Evolutionary conservation across 1,139 yeast species (phyloP).

Genomic region (Zhuliangozyma blackwelliae): DNA sequence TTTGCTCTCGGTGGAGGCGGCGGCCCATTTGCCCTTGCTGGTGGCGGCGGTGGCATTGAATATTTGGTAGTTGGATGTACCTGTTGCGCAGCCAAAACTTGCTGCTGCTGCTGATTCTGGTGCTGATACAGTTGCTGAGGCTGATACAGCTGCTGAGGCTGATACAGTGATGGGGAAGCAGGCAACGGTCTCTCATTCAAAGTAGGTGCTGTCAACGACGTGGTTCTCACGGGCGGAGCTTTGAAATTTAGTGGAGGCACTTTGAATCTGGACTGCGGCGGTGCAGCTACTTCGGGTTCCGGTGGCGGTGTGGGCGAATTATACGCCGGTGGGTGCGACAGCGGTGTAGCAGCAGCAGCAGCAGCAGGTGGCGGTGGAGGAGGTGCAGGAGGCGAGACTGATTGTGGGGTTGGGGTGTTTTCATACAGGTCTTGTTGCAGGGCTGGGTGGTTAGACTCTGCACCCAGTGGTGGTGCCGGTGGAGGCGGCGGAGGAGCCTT

Average conservation of each 20-base stretch:
- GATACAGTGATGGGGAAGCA: not conserved
- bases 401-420: constrained; percentile 1
- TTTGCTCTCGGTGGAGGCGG: not conserved
- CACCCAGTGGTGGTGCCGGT: constrained; percentile 10
- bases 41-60: constrained; percentile 1
- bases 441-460: too few relatives aligned
- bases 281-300: constrained; percentile 7
- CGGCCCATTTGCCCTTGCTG: not conserved
- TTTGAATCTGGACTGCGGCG: constrained; percentile 19
- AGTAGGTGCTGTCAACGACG: constrained; percentile 18
- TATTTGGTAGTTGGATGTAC: too few relatives aligned
- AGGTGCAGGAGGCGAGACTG: constrained; percentile 11
- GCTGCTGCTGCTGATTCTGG: not conserved
- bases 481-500: constrained; percentile 50
- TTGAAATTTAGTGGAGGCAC: constrained; percentile 24
- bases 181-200: constrained; percentile 6
- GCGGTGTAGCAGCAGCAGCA: constrained; percentile 11
- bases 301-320: constrained; percentile 10
- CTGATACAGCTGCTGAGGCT: constrained; percentile 1
- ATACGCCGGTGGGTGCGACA: constrained; percentile 10
- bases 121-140: not conserved
- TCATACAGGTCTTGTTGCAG: too few relatives aligned
- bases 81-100: too few relatives aligned
- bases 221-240: constrained; percentile 30
- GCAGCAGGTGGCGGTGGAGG: constrained; percentile 12